Base-by-base conservation (phyloP, 768 basidiomycete species). In the Rhodotorula diobovata region DNA sequence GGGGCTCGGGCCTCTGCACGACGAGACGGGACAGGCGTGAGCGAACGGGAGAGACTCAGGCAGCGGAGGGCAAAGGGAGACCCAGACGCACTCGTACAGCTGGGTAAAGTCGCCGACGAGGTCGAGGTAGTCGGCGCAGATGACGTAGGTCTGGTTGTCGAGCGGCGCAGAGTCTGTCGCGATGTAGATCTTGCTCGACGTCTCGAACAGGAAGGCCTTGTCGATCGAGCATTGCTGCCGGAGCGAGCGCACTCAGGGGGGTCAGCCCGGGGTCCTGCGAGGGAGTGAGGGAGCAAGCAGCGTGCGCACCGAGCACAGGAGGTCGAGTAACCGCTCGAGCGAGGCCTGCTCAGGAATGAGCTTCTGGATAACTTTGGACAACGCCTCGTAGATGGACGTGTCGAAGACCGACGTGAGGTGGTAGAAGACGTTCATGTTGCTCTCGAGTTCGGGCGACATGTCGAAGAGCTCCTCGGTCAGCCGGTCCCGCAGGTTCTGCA, bases 191-290 rank as follows among this genome's bases (percentile, higher is more conserved):
- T 91, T 85, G 34, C 91, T 92, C 9, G 84, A 84, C 28, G 86
- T 87, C 78, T 98, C 94, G 76, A 95, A 97, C 23, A 98, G 81
- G 79, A 94, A 98, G 0, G 93, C 91, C 79, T 98, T 98, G 48
- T 91, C 88, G 41, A 93, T 90, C 77, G 90, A 90, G 4, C 90
- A 93, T 71, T 92, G 92, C 92, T 95, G 76, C 7, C 39, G 20
- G 32, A 21, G n/a, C n/a, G n/a, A n/a, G n/a, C n/a, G n/a, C 9
- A 2, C 41, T 12, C 50, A 14, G 50, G 16, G 25, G 28, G 61
- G 34, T 34, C 39, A 57, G 55, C 14, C 20, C 51, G 35, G 46
- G 62, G 41, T 57, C 18, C 11, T 20, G 28, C 25, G 28, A 5
- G 34, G 9, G 39, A 32, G 6, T 15, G 43, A 41, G 28, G 4